Evolutionary conservation across 169 alveolate species (phyloP), one percentile per base, ranked within the genome.

Genomic region (Plasmodium knowlesi): DNA sequence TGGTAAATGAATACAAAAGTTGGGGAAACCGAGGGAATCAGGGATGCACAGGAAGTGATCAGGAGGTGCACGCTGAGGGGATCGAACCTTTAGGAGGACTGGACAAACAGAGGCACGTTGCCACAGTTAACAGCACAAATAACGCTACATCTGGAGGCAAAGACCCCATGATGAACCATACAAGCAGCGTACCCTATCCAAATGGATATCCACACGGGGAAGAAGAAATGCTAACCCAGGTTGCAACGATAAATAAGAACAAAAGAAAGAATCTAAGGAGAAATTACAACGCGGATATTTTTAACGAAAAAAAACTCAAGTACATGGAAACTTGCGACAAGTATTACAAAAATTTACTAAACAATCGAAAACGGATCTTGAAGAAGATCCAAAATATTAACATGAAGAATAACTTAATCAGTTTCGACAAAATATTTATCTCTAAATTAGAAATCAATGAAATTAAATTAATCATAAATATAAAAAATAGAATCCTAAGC

Each of bases 401-500:
- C 39, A 25, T 94, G 50, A 89, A 85, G 73, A 85, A 90, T 85
- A 82, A 83, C 82, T 53, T 94, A 50, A 83, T 74, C 84, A 84
- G 92, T 57, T 78, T 82, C 72, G 92, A 88, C 37, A 93, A 84
- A 57, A 84, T 93, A 50, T 88, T 88, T 78, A 83, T 88, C 25
- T 82, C 91, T 37, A 84, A 93, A 84, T 72, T 81, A 84, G 92
- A 88, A 85, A 88, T 90, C 9, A 61, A 88, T 14, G 93, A 93
- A 41, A 83, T 84, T 32, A 84, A 85, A 54, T 76, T 88, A 83
- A 88, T 85, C 22, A 83, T 88, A 34, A 93, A 84, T 71, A 50
- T 82, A 84, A 93, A 93, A 71, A 93, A 84, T 79, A 78, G 61
- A 84, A 93, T 85, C 73, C 54, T 93, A 61, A 84, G 94, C 79